Evolutionary conservation across 108 stramenopile genomes (phyloP), one percentile per base, ranked within the genome.

Genomic region (Halocafeteria seosinensis): DNA sequence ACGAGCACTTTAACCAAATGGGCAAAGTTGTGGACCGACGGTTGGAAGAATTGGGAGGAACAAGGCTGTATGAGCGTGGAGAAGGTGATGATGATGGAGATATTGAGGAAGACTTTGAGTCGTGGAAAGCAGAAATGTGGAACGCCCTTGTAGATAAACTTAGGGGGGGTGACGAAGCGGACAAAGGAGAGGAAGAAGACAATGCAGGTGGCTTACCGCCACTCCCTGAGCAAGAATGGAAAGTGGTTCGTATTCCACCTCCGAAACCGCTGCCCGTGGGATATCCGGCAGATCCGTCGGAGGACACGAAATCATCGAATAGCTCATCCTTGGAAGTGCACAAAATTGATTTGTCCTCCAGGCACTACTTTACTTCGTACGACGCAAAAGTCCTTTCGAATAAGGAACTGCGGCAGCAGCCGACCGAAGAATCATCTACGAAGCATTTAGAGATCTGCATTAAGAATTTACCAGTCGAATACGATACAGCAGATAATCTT

Each of bases 1-100:
- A 98, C 74, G 92, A 96, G 62, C 88, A 94, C 63, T 98, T 81
- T 82, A 94, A 94, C 66, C 77, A 85, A 58, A 91, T 88, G 88
- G 90, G 93, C 8, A 90, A 86, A 55, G 83, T 84, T 55, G 72
- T 85, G 37, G 81, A 95, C 71, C 34, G 64, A 28, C 66, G 83
- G 11, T 57, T 95, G 28, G 85, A 72, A 38, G 66, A 73, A 63
- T 65, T 83, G 29, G 92, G 92, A 23, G 94, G 72, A 1, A 61
- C 63, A 11, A 77, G 85, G 6, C 68, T 95, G 25, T 52, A 77
- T 5, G 61, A 71, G 9, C 38, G 88, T 31, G 94, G 90, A 0
- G 57, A 89, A 61, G 96, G 96, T 4, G 92, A 98, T 66, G 96
- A 98, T 72, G 89, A 93, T 64, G 75, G 78, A 37, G 85, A 90